Percentiles rank a stretch among this genome's conserved stretches.
Evolutionary conservation across 2,329 filamentous ascomycete genomes (phyloP).

Genomic region (Lasiodiplodia citricola): DNA sequence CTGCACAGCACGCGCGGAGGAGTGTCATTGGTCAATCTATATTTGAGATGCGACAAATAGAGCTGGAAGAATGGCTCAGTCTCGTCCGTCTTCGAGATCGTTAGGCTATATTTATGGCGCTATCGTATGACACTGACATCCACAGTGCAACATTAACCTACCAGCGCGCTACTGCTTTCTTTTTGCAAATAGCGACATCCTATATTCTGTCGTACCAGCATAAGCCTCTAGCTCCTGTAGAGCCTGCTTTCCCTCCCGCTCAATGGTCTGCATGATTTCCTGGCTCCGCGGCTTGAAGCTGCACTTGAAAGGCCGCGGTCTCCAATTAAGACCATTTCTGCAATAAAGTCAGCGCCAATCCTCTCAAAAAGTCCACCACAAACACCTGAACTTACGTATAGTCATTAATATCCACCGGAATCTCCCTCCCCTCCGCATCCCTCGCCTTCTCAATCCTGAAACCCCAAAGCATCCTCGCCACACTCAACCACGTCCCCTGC

Average conservation of each 20-base stretch:
- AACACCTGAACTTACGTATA: slow-evolving; percentile 52
- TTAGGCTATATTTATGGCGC: no score
- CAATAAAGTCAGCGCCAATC: slow-evolving; percentile 23
- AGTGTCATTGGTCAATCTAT: no score
- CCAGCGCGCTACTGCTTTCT: slow-evolving; percentile 53
- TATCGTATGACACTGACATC: no score
- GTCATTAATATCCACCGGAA: slow-evolving; percentile 63
- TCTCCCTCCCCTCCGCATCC: slow-evolving; percentile 50
- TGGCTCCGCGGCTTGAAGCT: slow-evolving; percentile 57
- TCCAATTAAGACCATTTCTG: slow-evolving; percentile 64
- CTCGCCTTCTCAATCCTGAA: slow-evolving; percentile 56
- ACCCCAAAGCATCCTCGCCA: slow-evolving; percentile 63
- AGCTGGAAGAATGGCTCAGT: no score
- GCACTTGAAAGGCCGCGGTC: slow-evolving; percentile 61
- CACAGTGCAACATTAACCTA: no score
- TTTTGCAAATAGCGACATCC: slow-evolving; percentile 45
- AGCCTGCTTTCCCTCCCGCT: slow-evolving; percentile 59
- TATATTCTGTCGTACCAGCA: slow-evolving; percentile 62
- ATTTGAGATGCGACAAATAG: no score
- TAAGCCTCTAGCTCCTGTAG: slow-evolving; percentile 58
- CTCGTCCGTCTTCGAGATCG: no score
- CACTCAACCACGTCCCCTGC: slow-evolving; percentile 64
- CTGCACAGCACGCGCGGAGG: no score
- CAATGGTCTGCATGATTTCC: slow-evolving; percentile 56
- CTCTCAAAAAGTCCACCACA: not conserved